Evolutionary conservation across 768 basidiomycete species (phyloP).

Genomic region (Amanita rimosa): DNA sequence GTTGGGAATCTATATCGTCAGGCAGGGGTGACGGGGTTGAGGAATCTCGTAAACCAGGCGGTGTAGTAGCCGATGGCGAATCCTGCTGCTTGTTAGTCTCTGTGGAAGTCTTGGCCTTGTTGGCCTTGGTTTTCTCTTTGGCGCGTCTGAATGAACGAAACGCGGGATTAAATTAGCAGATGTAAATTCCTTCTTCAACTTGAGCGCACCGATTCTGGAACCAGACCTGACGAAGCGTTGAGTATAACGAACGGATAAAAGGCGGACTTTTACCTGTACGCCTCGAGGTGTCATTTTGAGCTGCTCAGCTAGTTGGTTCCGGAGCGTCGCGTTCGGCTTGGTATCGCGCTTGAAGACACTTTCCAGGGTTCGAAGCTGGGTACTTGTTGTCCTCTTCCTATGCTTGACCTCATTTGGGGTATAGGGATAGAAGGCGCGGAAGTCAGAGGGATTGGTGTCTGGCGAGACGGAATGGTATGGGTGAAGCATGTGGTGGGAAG

Average conservation of each 20-base stretch:
- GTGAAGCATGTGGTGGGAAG: constrained; percentile 17
- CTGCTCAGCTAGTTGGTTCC: constrained; percentile 71
- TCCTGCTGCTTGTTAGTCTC: constrained; percentile 8
- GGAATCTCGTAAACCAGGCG: background rate
- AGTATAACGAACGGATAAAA: background rate
- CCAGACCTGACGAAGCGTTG: constrained; percentile 53
- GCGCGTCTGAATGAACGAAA: constrained; percentile 45
- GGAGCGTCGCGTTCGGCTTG: constrained; percentile 76
- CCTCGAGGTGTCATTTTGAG: constrained; percentile 89
- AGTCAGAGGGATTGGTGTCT: constrained; percentile 62
- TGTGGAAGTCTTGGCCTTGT: constrained; percentile 30
- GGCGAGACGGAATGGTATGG: constrained; percentile 29
- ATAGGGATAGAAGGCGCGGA: constrained; percentile 80
- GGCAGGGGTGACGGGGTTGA: constrained; percentile 7
- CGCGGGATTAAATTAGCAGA: background rate
- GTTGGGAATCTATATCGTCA: constrained; percentile 6
- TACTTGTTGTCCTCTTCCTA: constrained; percentile 77
- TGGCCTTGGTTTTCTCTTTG: constrained; percentile 64
- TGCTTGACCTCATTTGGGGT: constrained; percentile 92
- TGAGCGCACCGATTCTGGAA: constrained; percentile 68
- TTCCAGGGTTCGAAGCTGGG: constrained; percentile 87
- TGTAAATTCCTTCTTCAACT: background rate
- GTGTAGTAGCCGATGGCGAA: constrained; percentile 7
- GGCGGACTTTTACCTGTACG: constrained; percentile 64
- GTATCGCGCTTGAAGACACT: constrained; percentile 78